Evolutionary conservation across 2,329 filamentous ascomycete genomes (phyloP).

Genomic region (Hysterium pulicare): DNA sequence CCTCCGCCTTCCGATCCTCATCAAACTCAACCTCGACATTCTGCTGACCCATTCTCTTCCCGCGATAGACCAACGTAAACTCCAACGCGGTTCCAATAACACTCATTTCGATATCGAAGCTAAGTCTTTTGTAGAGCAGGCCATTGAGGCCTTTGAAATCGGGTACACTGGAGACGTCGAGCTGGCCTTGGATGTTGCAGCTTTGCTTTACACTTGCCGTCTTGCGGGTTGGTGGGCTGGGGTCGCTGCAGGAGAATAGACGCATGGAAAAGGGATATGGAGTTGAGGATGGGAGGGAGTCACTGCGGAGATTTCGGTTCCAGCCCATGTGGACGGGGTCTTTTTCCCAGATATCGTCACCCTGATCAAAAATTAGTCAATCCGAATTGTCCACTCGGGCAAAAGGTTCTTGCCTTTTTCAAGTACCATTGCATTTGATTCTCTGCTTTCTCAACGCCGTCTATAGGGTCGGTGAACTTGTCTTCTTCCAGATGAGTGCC

Average conservation of each 20-base stretch:
- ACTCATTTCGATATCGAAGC: conserved; percentile 10
- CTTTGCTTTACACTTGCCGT: not conserved
- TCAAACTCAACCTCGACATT: not conserved
- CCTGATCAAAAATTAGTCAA: not conserved
- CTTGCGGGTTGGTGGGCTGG: not conserved
- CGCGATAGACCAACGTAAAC: conserved; percentile 9
- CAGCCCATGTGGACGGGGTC: not conserved
- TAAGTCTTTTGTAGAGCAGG: conserved; percentile 5
- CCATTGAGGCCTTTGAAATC: conserved; percentile 1
- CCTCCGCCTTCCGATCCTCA: too few relatives aligned
- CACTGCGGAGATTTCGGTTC: not conserved
- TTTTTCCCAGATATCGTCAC: not conserved
- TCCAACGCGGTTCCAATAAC: conserved; percentile 11
- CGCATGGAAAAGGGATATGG: not conserved
- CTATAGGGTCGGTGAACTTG: not conserved
- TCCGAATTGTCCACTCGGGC: not conserved
- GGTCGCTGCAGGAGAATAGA: too few relatives aligned
- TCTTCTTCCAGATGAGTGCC: conserved; percentile 4
- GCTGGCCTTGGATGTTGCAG: not conserved
- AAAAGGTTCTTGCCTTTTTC: not conserved
- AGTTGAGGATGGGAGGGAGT: not conserved
- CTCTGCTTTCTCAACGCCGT: not conserved
- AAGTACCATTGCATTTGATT: conserved; percentile 5
- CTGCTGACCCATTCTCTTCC: conserved; percentile 4
- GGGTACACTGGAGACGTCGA: not conserved